Percentiles rank a stretch among this genome's conserved stretches.
phyloP scores from a whole-genome alignment of 1,139 yeast species.

The Hansenula sp. region DNA sequence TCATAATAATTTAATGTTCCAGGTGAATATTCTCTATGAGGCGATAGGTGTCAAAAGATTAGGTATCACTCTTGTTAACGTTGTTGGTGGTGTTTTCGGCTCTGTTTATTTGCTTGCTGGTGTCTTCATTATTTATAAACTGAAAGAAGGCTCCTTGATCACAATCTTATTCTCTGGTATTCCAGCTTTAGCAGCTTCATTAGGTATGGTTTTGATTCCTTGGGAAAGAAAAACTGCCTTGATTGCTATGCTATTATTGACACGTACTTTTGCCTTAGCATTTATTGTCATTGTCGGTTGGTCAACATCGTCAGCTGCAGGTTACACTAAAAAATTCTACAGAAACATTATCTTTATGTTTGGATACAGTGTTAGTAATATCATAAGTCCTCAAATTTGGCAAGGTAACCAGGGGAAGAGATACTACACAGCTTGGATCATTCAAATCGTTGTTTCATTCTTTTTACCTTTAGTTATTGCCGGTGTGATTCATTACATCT shows the following conservation, averaged over 20 bases:
- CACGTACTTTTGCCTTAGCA: conserved; percentile 33
- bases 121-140: conserved; percentile 21
- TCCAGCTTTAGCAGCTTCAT: conserved; percentile 29
- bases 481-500: conserved; percentile 32
- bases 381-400: conserved; percentile 56
- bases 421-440: conserved; percentile 46
- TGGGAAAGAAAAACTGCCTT: conserved; percentile 25
- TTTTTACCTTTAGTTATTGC: conserved; percentile 34
- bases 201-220: conserved; percentile 25
- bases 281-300: conserved; percentile 42
- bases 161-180: conserved; percentile 7
- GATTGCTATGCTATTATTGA: conserved; percentile 29
- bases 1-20: conserved; percentile 38
- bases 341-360: conserved; percentile 40
- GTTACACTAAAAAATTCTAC: conserved; percentile 53
- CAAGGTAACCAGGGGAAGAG: conserved; percentile 42
- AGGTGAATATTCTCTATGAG: conserved; percentile 34
- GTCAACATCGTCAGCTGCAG: conserved; percentile 51
- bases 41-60: conserved; percentile 33
- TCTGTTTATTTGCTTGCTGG: conserved; percentile 21
- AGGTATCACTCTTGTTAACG: conserved; percentile 43
- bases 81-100: conserved; percentile 41
- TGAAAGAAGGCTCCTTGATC: neutral
- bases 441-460: conserved; percentile 42
- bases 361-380: conserved; percentile 55